Evolutionary conservation across 208 protist species (phyloP).

Genomic region (Acanthamoeba triangularis): DNA sequence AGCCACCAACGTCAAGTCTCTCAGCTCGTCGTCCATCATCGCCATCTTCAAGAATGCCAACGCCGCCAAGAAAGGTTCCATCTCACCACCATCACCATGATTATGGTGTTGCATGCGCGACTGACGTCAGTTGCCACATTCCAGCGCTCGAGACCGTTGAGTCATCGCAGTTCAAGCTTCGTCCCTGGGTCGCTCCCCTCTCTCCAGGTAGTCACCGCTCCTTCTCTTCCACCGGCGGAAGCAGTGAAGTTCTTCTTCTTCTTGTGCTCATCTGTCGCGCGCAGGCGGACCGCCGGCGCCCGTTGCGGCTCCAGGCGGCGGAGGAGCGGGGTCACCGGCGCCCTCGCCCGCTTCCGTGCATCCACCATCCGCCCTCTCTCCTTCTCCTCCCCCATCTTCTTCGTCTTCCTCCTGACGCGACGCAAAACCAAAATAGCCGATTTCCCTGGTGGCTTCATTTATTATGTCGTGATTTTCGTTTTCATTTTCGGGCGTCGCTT

Average conservation of each 20-base stretch:
- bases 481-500: not conserved
- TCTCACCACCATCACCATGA: not conserved
- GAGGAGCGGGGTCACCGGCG: no score
- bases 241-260: no score
- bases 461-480: not conserved
- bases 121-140: not conserved
- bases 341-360: no score
- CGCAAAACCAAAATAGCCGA: no score
- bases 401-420: no score
- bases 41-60: slow-evolving; percentile 7
- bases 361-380: no score
- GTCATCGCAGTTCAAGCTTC: not conserved
- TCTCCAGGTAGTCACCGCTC: not conserved
- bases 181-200: not conserved
- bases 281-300: no score
- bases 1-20: not conserved
- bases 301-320: no score
- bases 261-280: not conserved
- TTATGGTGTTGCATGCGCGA: not conserved
- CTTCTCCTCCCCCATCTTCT: no score
- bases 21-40: not conserved
- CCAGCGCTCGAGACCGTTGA: not conserved
- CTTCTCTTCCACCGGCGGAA: not conserved
- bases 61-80: not conserved
- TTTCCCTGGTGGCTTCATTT: no score